Evolutionary conservation across 441 rosid genomes (phyloP), one percentile per base, ranked within the genome.

Genomic region (Arabidopsis hybrid): DNA sequence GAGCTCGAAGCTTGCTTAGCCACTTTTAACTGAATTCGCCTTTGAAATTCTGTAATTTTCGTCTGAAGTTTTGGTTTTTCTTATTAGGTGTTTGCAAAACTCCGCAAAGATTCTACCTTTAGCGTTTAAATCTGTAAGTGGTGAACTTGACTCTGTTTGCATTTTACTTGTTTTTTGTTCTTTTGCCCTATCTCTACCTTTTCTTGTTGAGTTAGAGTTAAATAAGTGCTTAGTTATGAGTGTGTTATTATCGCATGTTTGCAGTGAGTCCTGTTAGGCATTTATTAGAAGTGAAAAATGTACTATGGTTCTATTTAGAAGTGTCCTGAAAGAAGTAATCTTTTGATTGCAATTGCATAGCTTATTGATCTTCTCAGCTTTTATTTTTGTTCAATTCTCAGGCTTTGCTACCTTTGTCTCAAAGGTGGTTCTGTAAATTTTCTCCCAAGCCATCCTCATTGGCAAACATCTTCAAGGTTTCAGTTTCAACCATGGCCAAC

Each of bases 331-430:
- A 49, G 18, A 17, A 31, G 43, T 35, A 70, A 69, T 32, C 68
- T 58, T 46, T 26, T 46, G n/a, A n/a, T 47, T 21, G n/a, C 29
- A 31, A 42, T 72, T 32, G 11, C 55, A 13, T 45, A 43, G 64
- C 9, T 57, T 74, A 13, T 45, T 45, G 12, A 67, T 26, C 61
- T 58, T 65, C 39, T 43, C 36, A 60, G 4, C 43, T 53, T 56
- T 8, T 12, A 1, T 47, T 4, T 26, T 14, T 65, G 57, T 51
- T 17, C 10, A 47, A 16, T 40, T 65, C 38, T 71, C 76, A 77
- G 80, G 59, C 63, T 42, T 64, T 77, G 64, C 58, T 65, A 12
- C 68, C 80, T 38, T 77, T 71, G 7, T 65, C 80, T 29, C 76
- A 59, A 71, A 71, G 76, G 59, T 52, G 42, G 65, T 47, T 65